Base-by-base conservation (phyloP, 2,329 filamentous ascomycete species). In the Dothidotthia symphoricarpi region DNA sequence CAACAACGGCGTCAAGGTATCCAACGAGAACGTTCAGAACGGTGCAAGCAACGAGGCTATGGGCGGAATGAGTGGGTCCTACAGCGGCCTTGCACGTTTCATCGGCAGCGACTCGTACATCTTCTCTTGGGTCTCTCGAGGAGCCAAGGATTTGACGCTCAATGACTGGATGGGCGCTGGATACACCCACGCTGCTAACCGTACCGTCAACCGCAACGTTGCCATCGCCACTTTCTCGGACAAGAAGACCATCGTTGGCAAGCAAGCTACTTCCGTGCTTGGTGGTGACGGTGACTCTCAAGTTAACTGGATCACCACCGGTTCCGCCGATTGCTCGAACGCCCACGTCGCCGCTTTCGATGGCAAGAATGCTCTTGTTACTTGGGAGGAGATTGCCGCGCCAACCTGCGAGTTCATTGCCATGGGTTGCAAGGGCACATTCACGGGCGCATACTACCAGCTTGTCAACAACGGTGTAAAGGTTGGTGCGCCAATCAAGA, bases 1-100 rank as follows among this genome's bases (percentile, higher is more conserved):
- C 28, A 82, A 81, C 77, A 53, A 43, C 39, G 77, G 77, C 19
- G 69, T 77, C 50, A 82, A 82, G 64, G 70, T 83, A 43, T 78
- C 78, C 40, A 82, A 82, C 60, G 78, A 82, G 59, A 76, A 80
- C 47, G 75, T 74, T 15, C 80, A 75, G 43, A 82, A 82, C 53
- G 79, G 79, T 26, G 77, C 61, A 5, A 71, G 69, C 27, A 76
- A 77, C 31, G 79, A 82, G 59, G 67, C 77, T 17, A 75, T 81
- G 73, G 80, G 80, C 27, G 80, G 80, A 35, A 82, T 79, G 76
- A 70, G 72, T n/a, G 80, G 80, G 19, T 81, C 77, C 2, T 83
- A 81, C 68, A 79, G 75, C 50, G 68, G 66, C 6, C 71, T 83
- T 14, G 75, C 74, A 10, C 73, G 74, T 4, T 80, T 81, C 63